Evolutionary conservation across 192 early-diverging fungal genomes (phyloP).

Genomic region (Backusella australiensis): DNA sequence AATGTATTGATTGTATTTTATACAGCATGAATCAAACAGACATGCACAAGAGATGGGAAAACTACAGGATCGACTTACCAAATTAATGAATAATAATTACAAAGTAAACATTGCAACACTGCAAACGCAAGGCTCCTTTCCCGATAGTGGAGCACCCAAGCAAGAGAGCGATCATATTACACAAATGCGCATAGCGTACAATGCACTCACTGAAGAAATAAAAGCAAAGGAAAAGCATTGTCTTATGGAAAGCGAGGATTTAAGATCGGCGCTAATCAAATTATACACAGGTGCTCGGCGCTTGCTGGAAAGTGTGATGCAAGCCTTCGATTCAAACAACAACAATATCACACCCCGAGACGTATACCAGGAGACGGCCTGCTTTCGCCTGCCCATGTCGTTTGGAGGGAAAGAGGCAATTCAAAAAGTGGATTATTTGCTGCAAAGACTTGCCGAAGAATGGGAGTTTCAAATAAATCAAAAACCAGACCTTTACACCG

Average conservation of each 20-base stretch:
- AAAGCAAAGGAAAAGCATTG: not conserved
- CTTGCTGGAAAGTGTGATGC: not conserved
- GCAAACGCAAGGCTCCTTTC: constrained; percentile 15
- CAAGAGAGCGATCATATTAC: not conserved
- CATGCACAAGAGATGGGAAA: constrained; percentile 46
- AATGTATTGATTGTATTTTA: too few relatives aligned
- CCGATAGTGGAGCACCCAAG: not conserved
- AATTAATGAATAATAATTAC: constrained; percentile 34
- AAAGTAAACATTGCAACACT: constrained; percentile 14
- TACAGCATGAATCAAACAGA: constrained; percentile 46
- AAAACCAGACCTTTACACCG: constrained; percentile 22
- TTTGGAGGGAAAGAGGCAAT: constrained; percentile 18
- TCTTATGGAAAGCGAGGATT: constrained; percentile 36
- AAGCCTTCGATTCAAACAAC: not conserved
- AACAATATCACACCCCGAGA: not conserved
- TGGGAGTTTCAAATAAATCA: constrained; percentile 29
- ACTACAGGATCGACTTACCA: constrained; percentile 43
- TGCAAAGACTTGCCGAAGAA: constrained; percentile 41
- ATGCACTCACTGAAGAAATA: not conserved
- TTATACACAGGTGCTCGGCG: not conserved
- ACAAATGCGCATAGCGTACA: not conserved
- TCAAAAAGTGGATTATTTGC: constrained; percentile 24
- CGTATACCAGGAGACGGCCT: not conserved
- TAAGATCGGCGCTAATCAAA: not conserved
- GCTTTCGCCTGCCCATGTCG: constrained; percentile 25